Percentiles rank a stretch among this genome's conserved stretches.
Evolutionary conservation across 2,329 filamentous ascomycete species (phyloP).

Genomic region (Mariannaea elegans): DNA sequence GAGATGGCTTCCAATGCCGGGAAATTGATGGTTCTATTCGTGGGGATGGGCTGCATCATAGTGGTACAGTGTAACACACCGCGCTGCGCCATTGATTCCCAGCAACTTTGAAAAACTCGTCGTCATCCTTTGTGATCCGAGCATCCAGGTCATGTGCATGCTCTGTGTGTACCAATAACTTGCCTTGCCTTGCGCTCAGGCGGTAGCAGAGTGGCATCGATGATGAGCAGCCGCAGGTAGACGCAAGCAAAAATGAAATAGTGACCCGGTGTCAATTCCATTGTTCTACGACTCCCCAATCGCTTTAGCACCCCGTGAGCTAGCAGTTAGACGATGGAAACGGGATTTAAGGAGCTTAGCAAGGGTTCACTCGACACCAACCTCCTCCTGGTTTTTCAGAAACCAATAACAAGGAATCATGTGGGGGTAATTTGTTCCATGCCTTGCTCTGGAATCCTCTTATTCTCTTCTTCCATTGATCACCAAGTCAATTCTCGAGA

Average conservation of each 20-base stretch:
- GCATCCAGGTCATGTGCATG: background rate
- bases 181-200: no score
- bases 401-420: background rate
- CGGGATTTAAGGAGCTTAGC: background rate
- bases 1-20: background rate
- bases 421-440: background rate
- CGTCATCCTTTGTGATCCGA: background rate
- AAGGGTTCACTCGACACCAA: background rate
- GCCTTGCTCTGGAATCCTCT: conserved; percentile 2
- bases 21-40: background rate
- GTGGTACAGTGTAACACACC: background rate
- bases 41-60: background rate
- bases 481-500: background rate
- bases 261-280: background rate
- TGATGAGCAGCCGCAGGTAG: background rate
- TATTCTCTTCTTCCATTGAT: background rate
- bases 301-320: background rate
- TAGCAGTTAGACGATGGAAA: background rate
- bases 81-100: background rate
- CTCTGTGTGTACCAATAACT: background rate
- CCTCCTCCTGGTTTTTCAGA: background rate
- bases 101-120: background rate
- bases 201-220: no score
- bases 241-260: background rate
- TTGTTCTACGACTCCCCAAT: background rate